A percentile compares a stretch with the other conserved stretches of the same genome.
Evolutionary conservation across 768 basidiomycete genomes (phyloP).

Genomic region (Cantharellus cinnabarinus): DNA sequence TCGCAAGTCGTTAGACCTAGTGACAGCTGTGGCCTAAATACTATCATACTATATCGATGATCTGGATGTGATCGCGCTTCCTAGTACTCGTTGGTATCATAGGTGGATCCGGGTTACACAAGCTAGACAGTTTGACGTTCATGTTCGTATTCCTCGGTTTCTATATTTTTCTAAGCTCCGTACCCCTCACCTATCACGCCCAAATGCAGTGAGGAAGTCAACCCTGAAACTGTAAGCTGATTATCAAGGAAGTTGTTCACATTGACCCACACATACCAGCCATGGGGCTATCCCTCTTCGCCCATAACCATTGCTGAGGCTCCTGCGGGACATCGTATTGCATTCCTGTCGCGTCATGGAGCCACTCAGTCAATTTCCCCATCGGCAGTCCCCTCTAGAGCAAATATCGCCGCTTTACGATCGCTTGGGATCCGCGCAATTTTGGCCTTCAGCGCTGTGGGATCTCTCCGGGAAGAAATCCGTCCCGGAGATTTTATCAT

Average conservation of each 20-base stretch:
- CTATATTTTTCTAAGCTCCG: no score
- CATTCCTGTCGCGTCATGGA: slow-evolving; percentile 87
- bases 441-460: slow-evolving; percentile 89
- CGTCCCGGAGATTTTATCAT: slow-evolving; percentile 73
- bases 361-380: slow-evolving; percentile 59
- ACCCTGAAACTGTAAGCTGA: slow-evolving; percentile 54
- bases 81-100: slow-evolving; percentile 47
- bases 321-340: slow-evolving; percentile 58
- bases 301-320: slow-evolving; percentile 81
- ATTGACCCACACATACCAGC: slow-evolving; percentile 25
- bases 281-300: slow-evolving; percentile 82
- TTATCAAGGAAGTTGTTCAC: background rate
- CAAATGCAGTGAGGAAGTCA: slow-evolving; percentile 41
- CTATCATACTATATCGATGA: no score
- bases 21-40: no score
- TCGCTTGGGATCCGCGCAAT: slow-evolving; percentile 74
- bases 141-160: slow-evolving; percentile 32
- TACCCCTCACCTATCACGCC: no score
- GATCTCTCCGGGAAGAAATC: slow-evolving; percentile 85
- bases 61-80: no score
- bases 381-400: slow-evolving; percentile 60
- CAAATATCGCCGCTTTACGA: slow-evolving; percentile 92
- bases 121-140: slow-evolving; percentile 75
- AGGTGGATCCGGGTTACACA: slow-evolving; percentile 81
- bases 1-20: no score